Conservation (phyloP, 371 early-diverging fungal genomes). For the Mucor lusitanicus region DNA sequence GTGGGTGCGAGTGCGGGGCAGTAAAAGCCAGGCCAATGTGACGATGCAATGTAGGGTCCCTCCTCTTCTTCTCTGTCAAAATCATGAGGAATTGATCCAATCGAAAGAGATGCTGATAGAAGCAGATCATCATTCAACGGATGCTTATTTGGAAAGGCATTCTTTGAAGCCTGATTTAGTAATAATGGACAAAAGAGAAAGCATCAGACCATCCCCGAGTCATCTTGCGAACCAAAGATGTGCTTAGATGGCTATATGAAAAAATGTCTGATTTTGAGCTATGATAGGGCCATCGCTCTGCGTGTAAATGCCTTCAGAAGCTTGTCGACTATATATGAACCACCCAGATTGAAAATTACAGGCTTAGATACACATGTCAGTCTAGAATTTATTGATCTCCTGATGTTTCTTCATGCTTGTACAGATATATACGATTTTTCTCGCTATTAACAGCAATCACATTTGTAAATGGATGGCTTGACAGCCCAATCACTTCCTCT, state of each 20-base stretch:
- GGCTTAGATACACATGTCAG: too few relatives aligned
- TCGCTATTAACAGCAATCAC: conserved; percentile 71
- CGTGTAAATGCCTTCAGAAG: too few relatives aligned
- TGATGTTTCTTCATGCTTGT: conserved; percentile 31
- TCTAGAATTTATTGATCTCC: background rate
- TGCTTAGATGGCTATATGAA: too few relatives aligned
- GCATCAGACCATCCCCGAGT: too few relatives aligned
- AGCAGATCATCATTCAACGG: background rate
- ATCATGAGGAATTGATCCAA: background rate
- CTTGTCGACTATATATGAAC: too few relatives aligned
- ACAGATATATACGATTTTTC: conserved; percentile 62
- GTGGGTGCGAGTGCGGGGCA: background rate
- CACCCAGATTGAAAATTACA: too few relatives aligned
- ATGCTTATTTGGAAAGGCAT: too few relatives aligned
- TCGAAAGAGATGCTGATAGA: background rate
- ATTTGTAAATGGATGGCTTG: conserved; percentile 78
- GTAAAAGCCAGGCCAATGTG: background rate
- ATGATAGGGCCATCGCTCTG: too few relatives aligned
- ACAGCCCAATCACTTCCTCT: conserved; percentile 69
- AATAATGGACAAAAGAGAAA: too few relatives aligned
- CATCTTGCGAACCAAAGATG: too few relatives aligned
- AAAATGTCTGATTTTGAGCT: too few relatives aligned
- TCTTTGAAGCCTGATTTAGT: too few relatives aligned
- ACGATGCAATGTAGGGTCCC: background rate
- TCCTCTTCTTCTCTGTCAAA: background rate